Evolutionary conservation across 257 asterid genomes (phyloP), one percentile per base, ranked within the genome.

Genomic region (Buddleja alternifolia): DNA sequence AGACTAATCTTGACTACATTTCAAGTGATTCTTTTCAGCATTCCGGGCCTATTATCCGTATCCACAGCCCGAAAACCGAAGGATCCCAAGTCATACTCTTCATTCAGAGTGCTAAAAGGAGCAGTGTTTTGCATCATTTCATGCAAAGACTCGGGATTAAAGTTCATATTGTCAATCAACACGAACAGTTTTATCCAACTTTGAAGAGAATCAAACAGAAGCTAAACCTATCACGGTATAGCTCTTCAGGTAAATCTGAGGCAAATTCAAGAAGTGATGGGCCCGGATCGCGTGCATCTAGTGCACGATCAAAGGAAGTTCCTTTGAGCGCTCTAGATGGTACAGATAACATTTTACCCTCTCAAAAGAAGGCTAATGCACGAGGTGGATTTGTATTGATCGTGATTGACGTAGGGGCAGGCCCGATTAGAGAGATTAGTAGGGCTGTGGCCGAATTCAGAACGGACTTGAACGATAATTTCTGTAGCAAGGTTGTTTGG

Each of bases 401-500:
- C 6, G 84, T 93, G 69, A 72, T 93, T 0, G 93, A 88, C 68
- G 75, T 73, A 2, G 46, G 61, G 21, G 82, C 60, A 19, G 95
- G 90, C 19, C 74, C 83, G 0, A 78, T 82, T 32, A 47, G 60
- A 6, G 85, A 85, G 42, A 71, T 88, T 57, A 74, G 73, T 10
- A 65, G 74, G 19, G 84, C 76, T 4, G 73, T 93, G 72, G 86
- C 81, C 11, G 92, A 87, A 32, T 89, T 87, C 21, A 78, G 95
- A 60, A 81, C 75, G 69, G 91, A 85, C 37, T 64, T 77, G 0
- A 47, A 46, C 14, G 75, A 66, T 6, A 58, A n/a, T 19, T 77
- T 69, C 8, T 77, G 34, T 12, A 79, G 70, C 41, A 76, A 87
- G 61, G 88, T 93, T 34, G 87, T 86, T 51, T 93, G 97, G 96